Evolutionary conservation across 2,329 filamentous ascomycete species (phyloP), one percentile per base, ranked within the genome.

Genomic region (Alternaria viburni): DNA sequence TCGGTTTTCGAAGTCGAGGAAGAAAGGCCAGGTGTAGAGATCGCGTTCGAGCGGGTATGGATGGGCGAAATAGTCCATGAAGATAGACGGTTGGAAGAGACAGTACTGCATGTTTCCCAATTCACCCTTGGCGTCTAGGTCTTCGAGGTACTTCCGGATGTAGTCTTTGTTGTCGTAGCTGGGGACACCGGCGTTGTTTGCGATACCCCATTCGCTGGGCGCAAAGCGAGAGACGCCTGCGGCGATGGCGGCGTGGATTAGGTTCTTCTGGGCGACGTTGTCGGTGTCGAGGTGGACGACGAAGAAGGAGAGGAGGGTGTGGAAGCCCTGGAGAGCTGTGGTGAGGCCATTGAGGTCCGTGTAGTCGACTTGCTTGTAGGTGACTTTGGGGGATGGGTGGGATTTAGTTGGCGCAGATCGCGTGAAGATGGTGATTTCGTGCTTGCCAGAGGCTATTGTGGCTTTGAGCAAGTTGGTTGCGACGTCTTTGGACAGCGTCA

Each of bases 41-140:
- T 85, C 77, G 36, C 82, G 84, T 7, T 82, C 72, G 0, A 86
- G 82, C 45, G 81, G 78, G 59, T 84, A 71, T 0, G 87, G 86
- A 54, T 78, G 83, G 1, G 84, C 85, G 32, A 88, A 78, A 75
- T 88, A 88, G 71, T 89, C 81, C 23, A 85, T 69, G 69, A 88
- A 87, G 1, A 87, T 67, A 0, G 85, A 86, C 0, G 84, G 84
- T 41, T 88, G 85, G 67, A 89, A 88, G 0, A 88, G 76, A 0
- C 78, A 83, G 72, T 89, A 89, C 62, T 89, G 85, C 17, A 89
- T 76, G 0, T 81, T 83, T 56, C 82, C 81, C 6, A 89, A 77
- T 15, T 83, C 83, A 54, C 83, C 81, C 23, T 79, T 76, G 12
- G 83, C 75, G 43, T 81, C 79, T 4, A 89, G 64, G 15, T 85